Evolutionary conservation across 129 eudicot species (phyloP).

Genomic region (Centaurea solstitialis): DNA sequence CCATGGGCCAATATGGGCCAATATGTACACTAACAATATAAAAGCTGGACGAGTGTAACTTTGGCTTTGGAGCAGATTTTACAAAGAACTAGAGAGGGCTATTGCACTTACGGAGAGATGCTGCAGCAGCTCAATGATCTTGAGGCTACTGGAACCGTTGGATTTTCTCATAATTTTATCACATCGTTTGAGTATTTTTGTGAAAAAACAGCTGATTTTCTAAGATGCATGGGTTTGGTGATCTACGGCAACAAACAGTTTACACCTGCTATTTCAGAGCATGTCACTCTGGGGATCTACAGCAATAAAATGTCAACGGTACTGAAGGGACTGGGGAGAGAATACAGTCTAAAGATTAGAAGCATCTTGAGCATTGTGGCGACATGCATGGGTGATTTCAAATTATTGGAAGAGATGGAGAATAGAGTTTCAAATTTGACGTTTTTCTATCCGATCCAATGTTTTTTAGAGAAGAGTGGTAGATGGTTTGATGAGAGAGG

Average conservation of each 20-base stretch:
- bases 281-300: too few species aligned
- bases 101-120: neutral
- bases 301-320: neutral
- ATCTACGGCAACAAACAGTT: neutral
- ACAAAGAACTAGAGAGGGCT: neutral
- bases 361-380: neutral
- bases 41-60: neutral
- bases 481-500: neutral
- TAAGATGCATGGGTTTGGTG: too few species aligned
- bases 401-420: constrained; percentile 4
- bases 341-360: neutral
- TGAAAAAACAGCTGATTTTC: too few species aligned
- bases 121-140: too few species aligned
- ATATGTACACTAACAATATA: too few species aligned
- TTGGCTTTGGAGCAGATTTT: neutral
- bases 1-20: too few species aligned
- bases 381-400: neutral
- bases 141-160: too few species aligned
- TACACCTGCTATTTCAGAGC: neutral
- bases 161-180: too few species aligned
- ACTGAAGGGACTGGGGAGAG: neutral
- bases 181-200: too few species aligned
- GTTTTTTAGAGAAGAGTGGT: neutral
- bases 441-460: neutral
- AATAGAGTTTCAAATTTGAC: neutral